Percentiles rank a stretch among this genome's conserved stretches.
phyloP scores from a whole-genome alignment of 192 early-diverging fungal species.

The Coemansia sp. region DNA sequence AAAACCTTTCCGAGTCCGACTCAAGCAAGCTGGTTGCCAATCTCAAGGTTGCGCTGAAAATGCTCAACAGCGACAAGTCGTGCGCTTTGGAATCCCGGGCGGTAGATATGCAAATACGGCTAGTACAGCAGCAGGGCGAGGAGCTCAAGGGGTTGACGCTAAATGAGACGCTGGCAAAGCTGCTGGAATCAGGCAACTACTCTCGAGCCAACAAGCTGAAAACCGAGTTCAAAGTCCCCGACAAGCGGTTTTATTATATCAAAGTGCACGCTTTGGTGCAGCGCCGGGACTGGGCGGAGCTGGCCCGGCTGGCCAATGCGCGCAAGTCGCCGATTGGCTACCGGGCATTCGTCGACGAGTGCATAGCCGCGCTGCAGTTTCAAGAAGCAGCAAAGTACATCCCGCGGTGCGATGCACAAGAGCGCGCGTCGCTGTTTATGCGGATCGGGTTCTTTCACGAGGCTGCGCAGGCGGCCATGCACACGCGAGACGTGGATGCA shows the following conservation, averaged over 20 bases:
- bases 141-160: conserved; percentile 70
- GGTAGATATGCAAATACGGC: conserved; percentile 55
- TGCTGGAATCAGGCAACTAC: conserved; percentile 68
- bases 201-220: conserved; percentile 74
- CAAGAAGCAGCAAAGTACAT: conserved; percentile 78
- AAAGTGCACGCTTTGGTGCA: conserved; percentile 78
- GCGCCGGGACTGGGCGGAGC: conserved; percentile 79
- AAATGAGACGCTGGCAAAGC: conserved; percentile 82
- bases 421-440: conserved; percentile 62
- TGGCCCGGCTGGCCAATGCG: conserved; percentile 75
- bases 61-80: conserved; percentile 72
- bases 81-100: conserved; percentile 71
- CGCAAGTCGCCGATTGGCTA: conserved; percentile 81
- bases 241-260: conserved; percentile 87
- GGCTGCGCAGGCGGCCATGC: conserved; percentile 66
- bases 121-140: conserved; percentile 70
- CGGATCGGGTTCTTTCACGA: conserved; percentile 73
- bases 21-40: conserved; percentile 61
- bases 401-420: conserved; percentile 61
- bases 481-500: conserved; percentile 61
- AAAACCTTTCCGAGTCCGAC: conserved; percentile 50
- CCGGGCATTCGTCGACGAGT: conserved; percentile 78
- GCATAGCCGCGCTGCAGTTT: conserved; percentile 70
- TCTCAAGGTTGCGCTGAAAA: conserved; percentile 67
- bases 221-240: conserved; percentile 83